Percentiles rank a stretch among this genome's conserved stretches.
These are phyloP conservation scores for Madurella fahalii DNA, from an alignment of 2,329 filamentous ascomycete genomes.

Conservation along the genomic window DNA sequence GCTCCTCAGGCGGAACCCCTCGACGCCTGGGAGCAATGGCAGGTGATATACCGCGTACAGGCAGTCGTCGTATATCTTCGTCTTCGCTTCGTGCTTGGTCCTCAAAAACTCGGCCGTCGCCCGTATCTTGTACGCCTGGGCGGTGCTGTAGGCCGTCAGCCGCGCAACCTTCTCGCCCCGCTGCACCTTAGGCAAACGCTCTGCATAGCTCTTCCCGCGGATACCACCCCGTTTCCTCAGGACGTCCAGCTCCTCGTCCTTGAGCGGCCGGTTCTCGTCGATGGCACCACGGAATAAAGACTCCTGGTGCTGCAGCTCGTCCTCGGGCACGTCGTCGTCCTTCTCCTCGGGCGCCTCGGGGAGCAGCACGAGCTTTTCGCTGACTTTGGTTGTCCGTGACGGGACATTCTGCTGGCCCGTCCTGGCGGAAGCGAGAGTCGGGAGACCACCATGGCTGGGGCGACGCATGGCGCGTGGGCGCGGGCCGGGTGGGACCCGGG, in stretches of 20 bases:
- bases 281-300: conserved; percentile 34
- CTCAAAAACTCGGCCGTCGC: conserved; percentile 84
- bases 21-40: conserved; percentile 76
- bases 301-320: conserved; percentile 50
- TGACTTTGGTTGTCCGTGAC: conserved; percentile 85
- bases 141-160: conserved; percentile 93
- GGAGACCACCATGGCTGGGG: conserved; percentile 27
- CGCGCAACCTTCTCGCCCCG: conserved; percentile 82
- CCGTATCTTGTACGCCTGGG: conserved; percentile 86
- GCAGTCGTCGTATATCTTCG: conserved; percentile 97
- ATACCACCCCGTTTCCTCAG: conserved; percentile 58
- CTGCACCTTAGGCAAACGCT: conserved; percentile 83
- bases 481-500: conserved; percentile 62
- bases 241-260: conserved; percentile 64
- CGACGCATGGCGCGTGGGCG: conserved; percentile 44
- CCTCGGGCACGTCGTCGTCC: conserved; percentile 55
- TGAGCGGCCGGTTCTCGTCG: conserved; percentile 60
- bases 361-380: conserved; percentile 91
- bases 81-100: conserved; percentile 82
- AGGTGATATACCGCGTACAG: conserved; percentile 93
- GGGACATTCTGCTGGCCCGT: conserved; percentile 60
- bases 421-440: conserved; percentile 32
- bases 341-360: conserved; percentile 69
- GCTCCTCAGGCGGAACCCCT: conserved; percentile 84
- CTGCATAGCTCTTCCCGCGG: conserved; percentile 84